Percentiles rank a stretch among this genome's conserved stretches.
Evolutionary conservation across 2,329 filamentous ascomycete species (phyloP).

Genomic region (Diaporthe ampelina): DNA sequence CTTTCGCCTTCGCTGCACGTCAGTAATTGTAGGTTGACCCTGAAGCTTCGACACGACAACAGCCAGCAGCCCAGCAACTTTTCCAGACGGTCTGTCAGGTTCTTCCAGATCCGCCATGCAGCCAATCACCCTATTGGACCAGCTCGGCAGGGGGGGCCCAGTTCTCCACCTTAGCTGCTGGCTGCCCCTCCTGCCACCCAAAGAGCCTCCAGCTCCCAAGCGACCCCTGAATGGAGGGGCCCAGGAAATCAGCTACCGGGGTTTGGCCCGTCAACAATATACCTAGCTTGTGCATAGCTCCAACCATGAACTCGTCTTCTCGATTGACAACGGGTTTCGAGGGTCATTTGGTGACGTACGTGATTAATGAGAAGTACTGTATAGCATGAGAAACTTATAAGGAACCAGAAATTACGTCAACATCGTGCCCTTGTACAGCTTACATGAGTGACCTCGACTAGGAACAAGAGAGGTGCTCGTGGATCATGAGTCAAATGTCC

Average conservation of each 20-base stretch:
- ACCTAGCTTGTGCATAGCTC: too few species aligned
- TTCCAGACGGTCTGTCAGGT: constrained; percentile 32
- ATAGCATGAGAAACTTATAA: too few species aligned
- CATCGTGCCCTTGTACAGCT: too few species aligned
- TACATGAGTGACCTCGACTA: too few species aligned
- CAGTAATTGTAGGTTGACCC: constrained; percentile 2
- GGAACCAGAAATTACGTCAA: too few species aligned
- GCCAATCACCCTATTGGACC: constrained; percentile 19
- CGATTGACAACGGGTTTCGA: not conserved
- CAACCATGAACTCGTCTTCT: not conserved
- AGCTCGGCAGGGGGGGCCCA: constrained; percentile 18
- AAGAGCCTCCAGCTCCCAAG: not conserved
- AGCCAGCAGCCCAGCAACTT: constrained; percentile 28
- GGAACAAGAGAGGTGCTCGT: too few species aligned
- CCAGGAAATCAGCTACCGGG: not conserved
- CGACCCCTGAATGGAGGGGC: constrained; percentile 29
- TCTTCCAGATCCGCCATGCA: constrained; percentile 22
- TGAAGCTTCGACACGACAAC: constrained; percentile 31
- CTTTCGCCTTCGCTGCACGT: constrained; percentile 28
- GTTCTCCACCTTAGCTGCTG: constrained; percentile 31
- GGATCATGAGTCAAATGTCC: not conserved
- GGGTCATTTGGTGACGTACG: too few species aligned
- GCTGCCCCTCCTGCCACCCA: constrained; percentile 16
- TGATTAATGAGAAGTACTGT: too few species aligned
- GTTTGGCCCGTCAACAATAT: too few species aligned